Percentiles rank a stretch among this genome's conserved stretches.
phyloP scores from a whole-genome alignment of 139 green algal genomes.

The Chlorella sp. region DNA sequence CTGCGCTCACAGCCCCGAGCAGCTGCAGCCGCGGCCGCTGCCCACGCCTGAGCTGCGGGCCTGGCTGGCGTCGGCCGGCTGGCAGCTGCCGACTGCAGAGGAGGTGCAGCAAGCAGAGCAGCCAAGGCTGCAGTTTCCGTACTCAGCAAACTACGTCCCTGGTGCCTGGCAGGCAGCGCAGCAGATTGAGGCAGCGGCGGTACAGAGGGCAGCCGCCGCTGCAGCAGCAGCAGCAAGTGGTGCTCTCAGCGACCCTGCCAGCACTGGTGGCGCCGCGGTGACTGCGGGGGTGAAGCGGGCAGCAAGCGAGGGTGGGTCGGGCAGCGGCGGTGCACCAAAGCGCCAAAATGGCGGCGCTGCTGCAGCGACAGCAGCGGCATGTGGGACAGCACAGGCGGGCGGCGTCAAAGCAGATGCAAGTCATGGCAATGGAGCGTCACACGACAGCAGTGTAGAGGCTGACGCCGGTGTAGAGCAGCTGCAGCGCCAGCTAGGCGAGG shows the following conservation, averaged over 20 bases:
- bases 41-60: neutral
- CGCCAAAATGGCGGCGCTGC: neutral
- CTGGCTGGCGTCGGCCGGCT: neutral
- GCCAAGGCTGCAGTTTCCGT: neutral
- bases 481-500: neutral
- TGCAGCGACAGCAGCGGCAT: neutral
- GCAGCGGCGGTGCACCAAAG: neutral
- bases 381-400: neutral
- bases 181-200: no score
- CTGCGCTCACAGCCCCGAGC: neutral
- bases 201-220: no score
- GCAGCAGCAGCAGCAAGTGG: neutral
- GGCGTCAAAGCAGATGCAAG: neutral
- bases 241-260: neutral
- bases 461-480: neutral
- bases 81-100: neutral
- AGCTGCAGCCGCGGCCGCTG: neutral
- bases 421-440: neutral
- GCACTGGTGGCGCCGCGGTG: no score
- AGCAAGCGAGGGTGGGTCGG: no score
- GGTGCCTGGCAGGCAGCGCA: neutral
- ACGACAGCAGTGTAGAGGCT: neutral
- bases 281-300: no score
- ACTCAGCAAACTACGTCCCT: neutral
- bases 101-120: neutral